Base-by-base conservation (phyloP, 768 basidiomycete genomes). In the Pulveroboletus sp. region DNA sequence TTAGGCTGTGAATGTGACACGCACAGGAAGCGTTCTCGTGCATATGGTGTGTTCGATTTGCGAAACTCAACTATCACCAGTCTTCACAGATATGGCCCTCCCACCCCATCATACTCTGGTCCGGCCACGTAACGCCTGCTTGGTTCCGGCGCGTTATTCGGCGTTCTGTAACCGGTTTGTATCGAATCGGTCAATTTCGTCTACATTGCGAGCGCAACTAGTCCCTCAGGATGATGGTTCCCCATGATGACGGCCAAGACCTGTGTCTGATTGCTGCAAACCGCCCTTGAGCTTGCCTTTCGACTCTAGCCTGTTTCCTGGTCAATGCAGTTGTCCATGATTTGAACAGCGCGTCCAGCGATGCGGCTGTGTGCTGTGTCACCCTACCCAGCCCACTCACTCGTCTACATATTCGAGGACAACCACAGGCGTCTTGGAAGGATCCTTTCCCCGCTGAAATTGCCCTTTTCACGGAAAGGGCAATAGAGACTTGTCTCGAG, bases 401-500 rank as follows among this genome's bases (percentile, higher is more conserved):
- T 47, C 40, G 52, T 8, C 51, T 58, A 54, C 39, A 28, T 33
- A 48, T 50, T 54, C 35, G 58, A 47, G 55, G 55, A 39, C 27
- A 33, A 38, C 50, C 47, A 51, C 47, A 39, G 5, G 28, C 3
- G 26, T 56, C 51, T 54, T 45, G 56, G 52, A 44, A 51, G 39
- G 36, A 56, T 45, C 56, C 45, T 44, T 52, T 54, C 47, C 53
- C 55, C 31, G 56, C 58, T 69, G 70, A 69, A 73, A 65, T 77
- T 76, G 69, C 52, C 62, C 57, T 57, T 72, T 66, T 73, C 59
- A 35, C 59, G 75, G 76, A 76, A 70, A 59, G 63, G 67, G 57
- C 67, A 77, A 76, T 61, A 80, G 78, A 79, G 79, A 76, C 74
- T 78, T 64, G 76, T 73, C 80, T 81, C 78, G 73, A 73, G 70